A percentile compares a stretch with the other conserved stretches of the same genome.
Evolutionary conservation across 495 filamentous ascomycete genomes (phyloP).

Genomic region (Penicillium herquei): DNA sequence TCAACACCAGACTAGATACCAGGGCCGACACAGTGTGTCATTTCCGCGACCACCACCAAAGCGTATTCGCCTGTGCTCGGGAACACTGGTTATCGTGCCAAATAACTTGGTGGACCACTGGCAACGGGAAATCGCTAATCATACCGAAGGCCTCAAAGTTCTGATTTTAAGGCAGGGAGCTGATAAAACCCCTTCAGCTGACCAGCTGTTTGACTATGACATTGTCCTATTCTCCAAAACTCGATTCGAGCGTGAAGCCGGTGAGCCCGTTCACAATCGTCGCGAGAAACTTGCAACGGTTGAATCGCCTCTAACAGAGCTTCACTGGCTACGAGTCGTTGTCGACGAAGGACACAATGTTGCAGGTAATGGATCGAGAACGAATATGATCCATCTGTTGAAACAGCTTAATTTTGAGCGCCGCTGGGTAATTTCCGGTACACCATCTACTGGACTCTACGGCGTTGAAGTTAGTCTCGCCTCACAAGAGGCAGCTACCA

Average conservation of each 20-base stretch:
- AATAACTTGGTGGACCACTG: constrained; percentile 56
- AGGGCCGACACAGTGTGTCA: constrained; percentile 42
- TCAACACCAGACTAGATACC: constrained; percentile 42
- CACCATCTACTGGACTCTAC: constrained; percentile 77
- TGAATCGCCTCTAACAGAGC: constrained; percentile 61
- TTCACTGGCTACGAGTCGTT: constrained; percentile 85
- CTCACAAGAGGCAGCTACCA: constrained; percentile 42
- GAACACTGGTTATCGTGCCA: constrained; percentile 58
- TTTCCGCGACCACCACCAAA: constrained; percentile 37
- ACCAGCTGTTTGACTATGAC: constrained; percentile 67
- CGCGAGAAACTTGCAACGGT: constrained; percentile 30
- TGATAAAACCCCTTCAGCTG: constrained; percentile 56
- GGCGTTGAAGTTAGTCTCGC: constrained; percentile 67
- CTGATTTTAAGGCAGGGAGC: constrained; percentile 52
- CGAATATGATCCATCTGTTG: constrained; percentile 64
- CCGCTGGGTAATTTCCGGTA: constrained; percentile 89
- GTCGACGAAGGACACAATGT: constrained; percentile 91
- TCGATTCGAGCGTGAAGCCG: constrained; percentile 65
- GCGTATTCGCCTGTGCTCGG: constrained; percentile 60
- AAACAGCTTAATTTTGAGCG: constrained; percentile 67
- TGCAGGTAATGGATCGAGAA: constrained; percentile 54
- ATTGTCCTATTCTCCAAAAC: constrained; percentile 73
- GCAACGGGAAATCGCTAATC: constrained; percentile 60
- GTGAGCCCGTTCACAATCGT: constrained; percentile 31
- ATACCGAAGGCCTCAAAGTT: constrained; percentile 66